Base-by-base conservation (phyloP, 164 flowering plant species). In the Cinnamomum chago region DNA sequence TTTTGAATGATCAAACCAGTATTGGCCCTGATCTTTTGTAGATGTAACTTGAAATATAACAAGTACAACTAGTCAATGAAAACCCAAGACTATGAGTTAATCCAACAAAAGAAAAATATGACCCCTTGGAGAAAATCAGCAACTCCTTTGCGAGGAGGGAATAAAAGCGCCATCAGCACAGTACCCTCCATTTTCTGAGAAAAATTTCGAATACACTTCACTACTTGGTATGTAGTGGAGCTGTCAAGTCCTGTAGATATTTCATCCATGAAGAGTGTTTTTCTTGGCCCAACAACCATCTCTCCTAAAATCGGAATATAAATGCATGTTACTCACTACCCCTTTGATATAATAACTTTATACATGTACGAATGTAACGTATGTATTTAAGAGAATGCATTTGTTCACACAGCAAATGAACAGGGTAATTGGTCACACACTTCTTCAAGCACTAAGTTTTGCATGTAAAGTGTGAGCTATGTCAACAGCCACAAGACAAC, bases 41-140 rank as follows among this genome's bases (percentile, higher is more conserved):
- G 97, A 92, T 52, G 98, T 91, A 24, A 94, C 98, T 97, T 94
- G 83, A 18, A 76, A 65, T 62, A 22, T 27, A 18, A 79, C 5
- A 74, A 30, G 52, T 35, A 15, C 67, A 40, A 65, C 25, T 64
- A 72, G 67, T 65, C 13, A 64, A 55, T 58, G 6, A 23, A 30
- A 50, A 58, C 18, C 11, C 12, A 50, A 65, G 24, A 50, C 17
- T 50, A 24, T 5, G n/a, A 52, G 17, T 52, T 18, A 50, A 28
- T 67, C 27, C 58, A 18, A 20, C 11, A 40, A 50, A 69, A 15
- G 23, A 47, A n/a, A 40, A 5, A 35, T 1, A 58, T 5, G 81
- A 94, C 98, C 97, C 91, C 98, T 84, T 95, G 97, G 68, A 95
- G 92, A 83, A 95, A 95, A 87, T 95, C 98, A 22, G 97, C 98